A percentile compares a stretch with the other conserved stretches of the same genome.
Conservation (phyloP, 495 filamentous ascomycete genomes). For the Aspergillus coremiiformis region DNA sequence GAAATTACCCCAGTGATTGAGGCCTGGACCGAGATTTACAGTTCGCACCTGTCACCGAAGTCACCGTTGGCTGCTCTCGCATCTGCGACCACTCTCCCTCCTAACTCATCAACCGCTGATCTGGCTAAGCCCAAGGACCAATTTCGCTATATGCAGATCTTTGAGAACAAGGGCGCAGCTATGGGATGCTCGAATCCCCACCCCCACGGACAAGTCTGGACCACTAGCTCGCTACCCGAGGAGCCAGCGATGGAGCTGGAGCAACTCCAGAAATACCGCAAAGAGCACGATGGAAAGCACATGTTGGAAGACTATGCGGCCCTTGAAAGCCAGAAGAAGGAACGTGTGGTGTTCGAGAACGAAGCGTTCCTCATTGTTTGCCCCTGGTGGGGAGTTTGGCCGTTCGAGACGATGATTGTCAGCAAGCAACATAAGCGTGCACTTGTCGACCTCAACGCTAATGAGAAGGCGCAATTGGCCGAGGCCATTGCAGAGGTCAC, state of each 20-base stretch:
- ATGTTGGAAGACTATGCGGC: slow-evolving; percentile 80
- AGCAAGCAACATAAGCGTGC: slow-evolving; percentile 71
- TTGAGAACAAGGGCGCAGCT: slow-evolving; percentile 95
- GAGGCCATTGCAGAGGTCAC: slow-evolving; percentile 81
- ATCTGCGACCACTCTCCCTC: slow-evolving; percentile 40
- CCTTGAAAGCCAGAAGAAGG: slow-evolving; percentile 71
- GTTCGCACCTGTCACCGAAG: slow-evolving; percentile 62
- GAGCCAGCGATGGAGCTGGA: slow-evolving; percentile 73
- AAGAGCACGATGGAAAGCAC: slow-evolving; percentile 60
- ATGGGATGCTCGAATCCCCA: slow-evolving; percentile 99
- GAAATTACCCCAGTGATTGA: slow-evolving; percentile 71
- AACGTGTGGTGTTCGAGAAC: slow-evolving; percentile 85
- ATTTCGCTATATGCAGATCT: slow-evolving; percentile 97
- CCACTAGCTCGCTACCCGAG: slow-evolving; percentile 79
- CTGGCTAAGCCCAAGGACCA: slow-evolving; percentile 58
- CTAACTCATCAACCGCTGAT: slow-evolving; percentile 38
- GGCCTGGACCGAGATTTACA: slow-evolving; percentile 85
- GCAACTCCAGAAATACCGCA: slow-evolving; percentile 68
- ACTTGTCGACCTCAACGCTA: slow-evolving; percentile 66
- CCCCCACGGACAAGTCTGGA: slow-evolving; percentile 96
- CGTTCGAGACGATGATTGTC: slow-evolving; percentile 91
- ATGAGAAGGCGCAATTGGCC: slow-evolving; percentile 64
- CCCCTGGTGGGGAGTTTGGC: slow-evolving; percentile 97
- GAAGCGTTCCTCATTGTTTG: slow-evolving; percentile 73
- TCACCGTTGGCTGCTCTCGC: slow-evolving; percentile 55